Evolutionary conservation across 805 yeast genomes (phyloP).

Genomic region (Diddensiella caesifluorescens): DNA sequence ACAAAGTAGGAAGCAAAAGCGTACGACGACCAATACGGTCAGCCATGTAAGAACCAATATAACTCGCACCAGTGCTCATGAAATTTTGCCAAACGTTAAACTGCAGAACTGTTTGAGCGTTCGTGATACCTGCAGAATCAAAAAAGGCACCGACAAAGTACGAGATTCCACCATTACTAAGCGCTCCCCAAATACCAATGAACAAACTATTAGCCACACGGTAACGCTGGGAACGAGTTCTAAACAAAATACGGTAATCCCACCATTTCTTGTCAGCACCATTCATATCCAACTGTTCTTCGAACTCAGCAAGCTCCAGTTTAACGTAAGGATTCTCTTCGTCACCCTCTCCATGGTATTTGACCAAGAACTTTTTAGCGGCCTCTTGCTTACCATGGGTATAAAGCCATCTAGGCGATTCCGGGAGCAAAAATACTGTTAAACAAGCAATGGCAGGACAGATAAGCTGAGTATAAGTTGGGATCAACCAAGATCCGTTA

Average conservation of each 20-base stretch:
- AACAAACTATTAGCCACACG: slow-evolving; percentile 13
- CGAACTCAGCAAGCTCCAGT: slow-evolving; percentile 12
- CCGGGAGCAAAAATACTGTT: slow-evolving; percentile 11
- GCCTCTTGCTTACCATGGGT: slow-evolving; percentile 6
- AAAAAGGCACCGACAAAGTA: slow-evolving; percentile 15
- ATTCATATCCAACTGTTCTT: slow-evolving; percentile 9
- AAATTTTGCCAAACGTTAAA: slow-evolving; percentile 7
- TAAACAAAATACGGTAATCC: slow-evolving; percentile 13
- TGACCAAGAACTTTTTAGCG: slow-evolving; percentile 9
- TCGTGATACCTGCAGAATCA: slow-evolving; percentile 12
- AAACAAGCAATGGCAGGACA: slow-evolving; percentile 9
- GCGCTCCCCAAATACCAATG: slow-evolving; percentile 13
- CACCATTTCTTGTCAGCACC: slow-evolving; percentile 16
- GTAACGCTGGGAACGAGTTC: slow-evolving; percentile 12
- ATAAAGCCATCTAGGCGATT: slow-evolving; percentile 15
- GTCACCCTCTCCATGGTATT: slow-evolving; percentile 15
- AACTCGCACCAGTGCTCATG: slow-evolving; percentile 5
- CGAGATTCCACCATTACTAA: slow-evolving; percentile 12
- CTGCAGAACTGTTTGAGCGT: slow-evolving; percentile 7
- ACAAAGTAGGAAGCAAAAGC: slow-evolving; percentile 22
- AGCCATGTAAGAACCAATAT: slow-evolving; percentile 19
- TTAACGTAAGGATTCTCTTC: slow-evolving; percentile 9
- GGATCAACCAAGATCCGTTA: slow-evolving; percentile 14
- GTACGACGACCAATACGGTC: slow-evolving; percentile 28
- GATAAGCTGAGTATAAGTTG: slow-evolving; percentile 10